A percentile compares a stretch with the other conserved stretches of the same genome.
Conservation (phyloP, 345 rosid species). For the Syzygium grande region DNA sequence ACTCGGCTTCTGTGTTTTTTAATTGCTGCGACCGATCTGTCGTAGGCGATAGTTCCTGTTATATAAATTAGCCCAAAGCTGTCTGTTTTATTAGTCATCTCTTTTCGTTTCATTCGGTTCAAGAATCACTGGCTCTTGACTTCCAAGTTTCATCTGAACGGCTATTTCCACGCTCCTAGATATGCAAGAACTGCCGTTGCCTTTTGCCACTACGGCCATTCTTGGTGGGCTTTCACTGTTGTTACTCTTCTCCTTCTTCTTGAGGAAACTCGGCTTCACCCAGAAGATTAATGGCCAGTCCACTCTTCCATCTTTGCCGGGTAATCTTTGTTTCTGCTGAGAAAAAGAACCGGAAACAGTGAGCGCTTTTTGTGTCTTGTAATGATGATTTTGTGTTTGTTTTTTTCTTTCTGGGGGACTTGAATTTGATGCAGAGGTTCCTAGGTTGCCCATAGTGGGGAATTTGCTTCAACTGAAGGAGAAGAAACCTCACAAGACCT, state of each 20-base stretch:
- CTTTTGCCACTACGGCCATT: neutral
- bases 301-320: neutral
- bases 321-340: neutral
- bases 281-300: neutral
- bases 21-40: neutral
- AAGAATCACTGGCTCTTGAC: neutral
- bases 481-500: slow-evolving; percentile 87
- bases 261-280: neutral
- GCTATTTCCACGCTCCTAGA: neutral
- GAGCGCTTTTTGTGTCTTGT: neutral
- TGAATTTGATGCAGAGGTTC: slow-evolving; percentile 40
- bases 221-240: neutral
- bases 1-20: neutral
- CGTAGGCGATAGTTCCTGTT: neutral
- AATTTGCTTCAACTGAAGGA: slow-evolving; percentile 78
- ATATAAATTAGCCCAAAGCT: neutral
- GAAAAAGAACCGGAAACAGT: neutral
- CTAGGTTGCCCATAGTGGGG: slow-evolving; percentile 75
- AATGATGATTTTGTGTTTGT: neutral
- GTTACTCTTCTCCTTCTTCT: neutral
- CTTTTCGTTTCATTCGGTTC: neutral
- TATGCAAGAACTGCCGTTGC: neutral
- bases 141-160: neutral
- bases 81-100: neutral
- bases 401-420: neutral